Base-by-base conservation (phyloP, 106 monocot genomes). In the Triglochin maritima region DNA sequence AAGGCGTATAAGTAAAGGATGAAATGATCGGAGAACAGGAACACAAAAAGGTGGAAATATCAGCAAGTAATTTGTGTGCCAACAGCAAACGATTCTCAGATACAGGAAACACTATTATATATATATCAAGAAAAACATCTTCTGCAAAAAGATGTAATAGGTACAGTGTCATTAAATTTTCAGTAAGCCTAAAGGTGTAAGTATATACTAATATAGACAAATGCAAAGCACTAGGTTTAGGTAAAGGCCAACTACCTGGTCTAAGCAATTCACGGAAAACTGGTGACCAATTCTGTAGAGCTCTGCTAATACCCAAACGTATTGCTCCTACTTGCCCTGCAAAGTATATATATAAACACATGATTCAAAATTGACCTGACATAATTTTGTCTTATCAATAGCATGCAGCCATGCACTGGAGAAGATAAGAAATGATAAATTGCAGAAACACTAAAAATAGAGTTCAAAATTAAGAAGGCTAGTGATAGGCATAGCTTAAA, bases 291-390 rank as follows among this genome's bases (percentile, higher is more conserved):
- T 88, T 84, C 60, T 98, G 91, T 69, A 98, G 82, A 6, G 96
- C 96, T 69, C 86, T 86, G 76, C 96, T 98, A 44, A 98, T 86
- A 50, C 96, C 96, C 53, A 96, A 72, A 14, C 96, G 90, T 71
- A 96, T 78, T 17, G 96, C 96, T 64, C 96, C 96, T 9, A 91
- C 96, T 76, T 98, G 96, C 55, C 96, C 96, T 98, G 81, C 51
- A 83, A 57, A 62, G 47, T 46, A 9, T 60, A 59, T 60, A 59
- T 62, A 4, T 44, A 44, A 29, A 29, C 29, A 29, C 29, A 29
- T 1, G 29, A 29, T 29, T 29, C 29, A 29, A 29, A 29, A 29
- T 29, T 29, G 29, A 29, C 29, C 29, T 29, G 29, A 29, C 29
- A 29, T 29, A 29, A 29, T 29, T 29, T 29, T 29, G 29, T 48